A percentile compares a stretch with the other conserved stretches of the same genome.
These are phyloP conservation scores for Vanrija humicola DNA, from an alignment of 1,284 basidiomycete genomes.

Conservation along the genomic window DNA sequence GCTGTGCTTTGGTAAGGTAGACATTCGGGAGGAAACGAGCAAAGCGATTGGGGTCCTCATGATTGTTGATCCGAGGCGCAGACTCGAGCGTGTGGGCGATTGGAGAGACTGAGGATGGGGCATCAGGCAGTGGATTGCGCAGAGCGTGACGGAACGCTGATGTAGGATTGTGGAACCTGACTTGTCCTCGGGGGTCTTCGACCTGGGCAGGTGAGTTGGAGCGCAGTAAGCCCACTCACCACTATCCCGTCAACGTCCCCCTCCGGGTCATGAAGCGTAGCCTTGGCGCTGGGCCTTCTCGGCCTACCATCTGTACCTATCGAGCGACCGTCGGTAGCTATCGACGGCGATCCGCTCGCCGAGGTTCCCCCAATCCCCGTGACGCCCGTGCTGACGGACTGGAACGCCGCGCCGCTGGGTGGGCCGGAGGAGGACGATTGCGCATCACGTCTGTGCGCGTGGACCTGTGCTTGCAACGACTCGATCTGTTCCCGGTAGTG, in stretches of 20 bases:
- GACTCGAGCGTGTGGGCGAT: too few relatives aligned
- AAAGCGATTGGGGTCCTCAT: slow-evolving; percentile 3
- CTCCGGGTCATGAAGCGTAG: neutral
- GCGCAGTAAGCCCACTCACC: neutral
- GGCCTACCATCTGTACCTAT: too few relatives aligned
- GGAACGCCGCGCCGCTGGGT: too few relatives aligned
- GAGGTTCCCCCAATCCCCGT: too few relatives aligned
- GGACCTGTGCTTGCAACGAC: slow-evolving; percentile 4
- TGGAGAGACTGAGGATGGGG: neutral
- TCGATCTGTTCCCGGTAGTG: too few relatives aligned
- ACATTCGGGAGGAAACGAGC: slow-evolving; percentile 12
- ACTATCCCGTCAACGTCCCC: too few relatives aligned
- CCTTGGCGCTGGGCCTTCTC: neutral
- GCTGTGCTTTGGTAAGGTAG: slow-evolving; percentile 20
- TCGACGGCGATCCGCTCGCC: too few relatives aligned
- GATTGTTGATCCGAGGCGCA: too few relatives aligned
- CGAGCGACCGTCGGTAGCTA: too few relatives aligned
- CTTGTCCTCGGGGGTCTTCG: slow-evolving; percentile 11
- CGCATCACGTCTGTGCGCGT: neutral
- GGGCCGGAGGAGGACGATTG: too few relatives aligned
- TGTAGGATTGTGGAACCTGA: slow-evolving; percentile 17
- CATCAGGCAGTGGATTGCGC: slow-evolving; percentile 17
- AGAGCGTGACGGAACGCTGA: slow-evolving; percentile 14
- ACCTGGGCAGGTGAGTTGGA: slow-evolving; percentile 10
- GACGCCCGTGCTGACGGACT: too few relatives aligned